Percentiles rank a stretch among this genome's conserved stretches.
These are phyloP conservation scores for Ensete ventricosum DNA, from an alignment of 176 grass and related monocot species.

Conservation along the genomic window DNA sequence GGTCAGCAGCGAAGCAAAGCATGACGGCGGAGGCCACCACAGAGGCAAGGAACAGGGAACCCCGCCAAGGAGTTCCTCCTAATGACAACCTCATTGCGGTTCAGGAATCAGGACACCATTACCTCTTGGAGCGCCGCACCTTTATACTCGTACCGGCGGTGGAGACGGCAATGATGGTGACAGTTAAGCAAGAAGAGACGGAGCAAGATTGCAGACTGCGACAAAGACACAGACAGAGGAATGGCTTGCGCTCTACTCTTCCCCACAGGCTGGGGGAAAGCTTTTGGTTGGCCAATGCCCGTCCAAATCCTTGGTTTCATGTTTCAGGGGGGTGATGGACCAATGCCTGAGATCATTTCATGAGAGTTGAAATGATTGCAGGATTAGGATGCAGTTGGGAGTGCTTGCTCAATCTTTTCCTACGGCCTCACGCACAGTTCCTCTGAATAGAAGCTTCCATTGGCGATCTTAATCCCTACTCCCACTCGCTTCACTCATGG, in stretches of 20 bases:
- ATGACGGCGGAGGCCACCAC: not conserved
- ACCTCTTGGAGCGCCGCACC: constrained; percentile 4
- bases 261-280: not conserved
- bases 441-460: no score
- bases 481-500: no score
- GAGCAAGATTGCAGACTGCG: no score
- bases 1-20: not conserved
- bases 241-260: constrained; percentile 66
- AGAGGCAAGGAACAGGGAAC: not conserved
- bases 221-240: not conserved
- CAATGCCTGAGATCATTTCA: no score
- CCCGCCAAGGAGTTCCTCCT: not conserved
- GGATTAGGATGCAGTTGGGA: not conserved
- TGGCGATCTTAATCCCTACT: no score
- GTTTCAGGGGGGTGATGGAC: no score
- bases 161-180: constrained; percentile 28
- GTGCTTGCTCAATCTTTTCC: no score
- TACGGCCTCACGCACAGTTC: no score
- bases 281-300: not conserved
- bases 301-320: no score
- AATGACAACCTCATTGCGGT: constrained; percentile 8
- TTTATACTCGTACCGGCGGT: constrained; percentile 13
- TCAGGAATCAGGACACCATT: not conserved
- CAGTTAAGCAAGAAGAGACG: constrained; percentile 20
- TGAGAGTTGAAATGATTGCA: not conserved